Base-by-base conservation (phyloP, 495 filamentous ascomycete genomes). In the Neurospora sp. region DNA sequence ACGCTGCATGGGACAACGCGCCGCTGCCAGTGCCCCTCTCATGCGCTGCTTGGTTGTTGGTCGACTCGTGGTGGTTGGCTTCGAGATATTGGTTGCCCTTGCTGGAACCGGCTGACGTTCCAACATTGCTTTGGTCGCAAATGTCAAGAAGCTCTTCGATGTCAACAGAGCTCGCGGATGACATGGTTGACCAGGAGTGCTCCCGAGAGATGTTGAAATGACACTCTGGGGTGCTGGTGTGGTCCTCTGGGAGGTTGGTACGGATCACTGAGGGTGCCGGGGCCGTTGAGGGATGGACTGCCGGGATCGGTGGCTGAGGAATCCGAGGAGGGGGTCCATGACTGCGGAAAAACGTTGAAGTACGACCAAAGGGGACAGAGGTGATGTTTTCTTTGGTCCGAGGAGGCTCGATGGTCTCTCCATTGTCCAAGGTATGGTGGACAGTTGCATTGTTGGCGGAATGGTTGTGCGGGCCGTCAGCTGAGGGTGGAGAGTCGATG, bases 401-500 rank as follows among this genome's bases (percentile, higher is more conserved):
- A 65, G 27, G 53, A 16, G 53, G 53, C 22, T 65, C 31, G 27
- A 35, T 16, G 53, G 53, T 35, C 53, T 65, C 22, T 65, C 27
- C 27, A 3, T 35, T 65, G 53, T 17, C 53, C 53, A 65, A 65
- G 27, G 27, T 35, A 14, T 65, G 14, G 14, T 65, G 53, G 6
- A 65, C 53, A 35, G 27, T 65, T 31, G 12, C 31, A 65, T 37
- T 35, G 7, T 65, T 16, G 53, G 5, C 35, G 53, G 22, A 35
- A 35, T 61, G 27, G 53, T 8, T 61, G 22, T 35, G 53, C 27
- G 7, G 27, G 53, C 53, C 53, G 27, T 53, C 40, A 35, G 44
- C 10, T 17, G 75, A 70, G 31, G 78, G 31, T 14, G 73, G 31
- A 3, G 69, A 65, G 4, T 72, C 69, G 35, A 45, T 39, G 31